Evolutionary conservation across 1,284 basidiomycete species (phyloP), one percentile per base, ranked within the genome.

Genomic region (Anthracocystis setariae): DNA sequence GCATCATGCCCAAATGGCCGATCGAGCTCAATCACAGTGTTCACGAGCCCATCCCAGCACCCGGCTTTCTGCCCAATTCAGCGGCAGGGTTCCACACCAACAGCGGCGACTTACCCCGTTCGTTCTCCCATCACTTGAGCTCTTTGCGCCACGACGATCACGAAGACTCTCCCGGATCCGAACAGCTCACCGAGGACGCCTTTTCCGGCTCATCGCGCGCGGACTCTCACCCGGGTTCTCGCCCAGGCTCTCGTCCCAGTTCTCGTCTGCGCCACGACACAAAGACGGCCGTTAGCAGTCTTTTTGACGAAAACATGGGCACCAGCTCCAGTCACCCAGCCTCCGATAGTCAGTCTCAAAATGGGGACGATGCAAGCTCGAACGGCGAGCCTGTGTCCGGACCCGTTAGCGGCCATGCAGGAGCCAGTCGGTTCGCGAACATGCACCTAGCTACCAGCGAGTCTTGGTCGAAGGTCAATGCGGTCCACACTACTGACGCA

Each of bases 1-100:
- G 53, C 53, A 72, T 72, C 49, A 72, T 67, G 64, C 69, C 64
- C 35, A 56, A 43, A 42, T 67, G 59, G 64, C 69, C 69, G 8
- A 21, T 49, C 33, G 63, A 67, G 33, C 32, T 54, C 13, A 13
- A 21, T 35, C 58, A 65, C 23, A n/a, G 44, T 12, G 27, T 10
- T n/a, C 40, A 43, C 20, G 53, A 69, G 18, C 18, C 24, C 23
- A 8, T 33, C 2, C 33, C 33, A 15, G 13, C 47, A 29, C 20
- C 58, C 8, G 13, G 39, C 57, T 24, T 43, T 45, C 24, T 39
- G 35, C 56, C 45, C n/a, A n/a, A 46, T 3, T 12, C 23, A 10
- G 23, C 51, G 3, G 51, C 46, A 12, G 39, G 24, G 4, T 25
- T 13, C 25, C 17, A 42, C 2, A 45, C 38, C 15, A 45, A 37